These are phyloP conservation scores for Fusarium sp. DNA, from an alignment of 2,329 filamentous ascomycete genomes.

Conservation along the genomic window DNA sequence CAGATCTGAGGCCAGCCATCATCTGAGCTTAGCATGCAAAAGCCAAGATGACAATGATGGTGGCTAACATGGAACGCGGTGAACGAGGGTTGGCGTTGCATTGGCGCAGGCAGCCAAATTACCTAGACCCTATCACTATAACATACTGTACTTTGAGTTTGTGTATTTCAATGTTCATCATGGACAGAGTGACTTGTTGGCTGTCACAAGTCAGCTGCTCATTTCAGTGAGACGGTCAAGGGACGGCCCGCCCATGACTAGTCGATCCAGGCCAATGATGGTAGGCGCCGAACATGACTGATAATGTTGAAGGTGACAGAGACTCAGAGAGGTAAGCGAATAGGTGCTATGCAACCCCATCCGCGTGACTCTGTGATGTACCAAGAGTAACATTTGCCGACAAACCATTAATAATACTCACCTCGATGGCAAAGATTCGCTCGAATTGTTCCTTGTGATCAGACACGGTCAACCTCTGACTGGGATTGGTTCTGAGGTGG, in stretches of 20 bases:
- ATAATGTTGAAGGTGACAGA: slow-evolving; percentile 4
- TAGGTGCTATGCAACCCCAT: slow-evolving; percentile 6
- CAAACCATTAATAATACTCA: slow-evolving; percentile 3
- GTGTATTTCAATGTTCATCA: neutral
- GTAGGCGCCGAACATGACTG: slow-evolving; percentile 14
- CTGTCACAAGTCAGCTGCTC: slow-evolving; percentile 38
- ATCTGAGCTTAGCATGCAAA: slow-evolving; percentile 30
- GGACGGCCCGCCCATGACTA: slow-evolving; percentile 48
- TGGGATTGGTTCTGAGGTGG: slow-evolving; percentile 11
- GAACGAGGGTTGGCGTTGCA: slow-evolving; percentile 30
- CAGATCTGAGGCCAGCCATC: slow-evolving; percentile 47
- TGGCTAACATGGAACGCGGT: slow-evolving; percentile 26
- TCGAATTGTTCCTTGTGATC: slow-evolving; percentile 18
- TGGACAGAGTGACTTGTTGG: neutral
- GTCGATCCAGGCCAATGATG: slow-evolving; percentile 27
- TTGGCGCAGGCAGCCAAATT: slow-evolving; percentile 24
- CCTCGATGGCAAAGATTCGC: slow-evolving; percentile 2
- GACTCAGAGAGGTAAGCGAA: slow-evolving; percentile 15
- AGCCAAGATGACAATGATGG: slow-evolving; percentile 12
- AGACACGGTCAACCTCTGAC: slow-evolving; percentile 14
- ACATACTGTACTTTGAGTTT: neutral
- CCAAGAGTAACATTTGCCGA: slow-evolving; percentile 20
- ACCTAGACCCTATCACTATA: neutral
- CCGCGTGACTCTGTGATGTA: slow-evolving; percentile 13
- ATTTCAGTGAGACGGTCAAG: slow-evolving; percentile 42